phyloP scores from a whole-genome alignment of 1,284 basidiomycete genomes.

The Sanghuangporus weigelae region DNA sequence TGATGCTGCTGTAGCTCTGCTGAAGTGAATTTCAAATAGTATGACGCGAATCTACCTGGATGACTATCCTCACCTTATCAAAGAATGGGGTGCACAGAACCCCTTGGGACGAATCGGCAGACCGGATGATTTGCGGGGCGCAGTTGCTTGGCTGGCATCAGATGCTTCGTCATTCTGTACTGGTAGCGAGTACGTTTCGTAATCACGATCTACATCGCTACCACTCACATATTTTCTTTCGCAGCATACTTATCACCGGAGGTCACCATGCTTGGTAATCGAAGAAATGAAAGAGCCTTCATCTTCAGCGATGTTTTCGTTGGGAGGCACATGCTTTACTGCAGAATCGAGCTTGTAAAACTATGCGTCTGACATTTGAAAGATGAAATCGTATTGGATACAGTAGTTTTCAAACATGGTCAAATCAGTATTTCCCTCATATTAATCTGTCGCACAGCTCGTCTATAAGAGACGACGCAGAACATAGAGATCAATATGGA shows the following conservation, averaged over 20 bases:
- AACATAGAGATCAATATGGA: too few species aligned
- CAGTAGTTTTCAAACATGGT: too few species aligned
- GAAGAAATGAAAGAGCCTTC: not conserved
- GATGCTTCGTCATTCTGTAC: conserved; percentile 74
- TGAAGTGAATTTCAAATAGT: not conserved
- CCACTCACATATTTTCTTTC: conserved; percentile 13
- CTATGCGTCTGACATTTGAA: too few species aligned
- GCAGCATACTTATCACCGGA: conserved; percentile 63
- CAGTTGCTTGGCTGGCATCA: conserved; percentile 70
- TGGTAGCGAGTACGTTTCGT: conserved; percentile 60
- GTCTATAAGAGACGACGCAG: too few species aligned
- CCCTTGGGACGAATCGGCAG: conserved; percentile 75
- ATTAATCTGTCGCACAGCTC: too few species aligned
- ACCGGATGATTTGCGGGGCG: conserved; percentile 73
- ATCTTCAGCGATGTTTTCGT: not conserved
- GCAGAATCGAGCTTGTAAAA: too few species aligned
- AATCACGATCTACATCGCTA: not conserved
- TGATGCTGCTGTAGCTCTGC: conserved; percentile 12
- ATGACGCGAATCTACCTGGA: conserved; percentile 79
- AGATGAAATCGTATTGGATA: too few species aligned
- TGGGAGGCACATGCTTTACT: too few species aligned
- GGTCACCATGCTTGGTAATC: conserved; percentile 66
- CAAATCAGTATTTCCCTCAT: too few species aligned
- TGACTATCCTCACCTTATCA: conserved; percentile 57
- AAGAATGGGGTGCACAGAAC: conserved; percentile 71